phyloP scores from a whole-genome alignment of 768 basidiomycete genomes.

The Calocybe gangraenosa region DNA sequence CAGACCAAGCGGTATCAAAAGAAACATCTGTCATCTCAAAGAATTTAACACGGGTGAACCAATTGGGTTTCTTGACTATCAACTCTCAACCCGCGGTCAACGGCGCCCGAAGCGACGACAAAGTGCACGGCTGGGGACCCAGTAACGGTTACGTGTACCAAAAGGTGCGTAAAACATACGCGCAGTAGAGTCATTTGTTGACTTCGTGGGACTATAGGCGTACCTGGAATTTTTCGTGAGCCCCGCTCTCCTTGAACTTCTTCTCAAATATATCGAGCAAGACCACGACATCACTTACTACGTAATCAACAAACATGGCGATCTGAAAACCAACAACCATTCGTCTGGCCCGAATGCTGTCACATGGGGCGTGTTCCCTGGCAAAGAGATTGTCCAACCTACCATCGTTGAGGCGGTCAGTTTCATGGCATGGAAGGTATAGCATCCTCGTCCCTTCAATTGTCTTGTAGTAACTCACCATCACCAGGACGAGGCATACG shows the following conservation, averaged over 20 bases:
- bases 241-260: constrained; percentile 63
- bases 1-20: constrained; percentile 77
- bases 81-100: constrained; percentile 97
- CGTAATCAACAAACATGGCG: constrained; percentile 93
- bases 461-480: constrained; percentile 3
- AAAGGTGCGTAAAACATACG: constrained; percentile 49
- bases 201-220: constrained; percentile 45
- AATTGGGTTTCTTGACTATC: constrained; percentile 91
- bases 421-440: constrained; percentile 97
- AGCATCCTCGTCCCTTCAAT: constrained; percentile 14
- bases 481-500: constrained; percentile 85
- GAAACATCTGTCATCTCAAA: constrained; percentile 82
- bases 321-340: constrained; percentile 91
- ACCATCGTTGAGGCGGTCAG: constrained; percentile 97
- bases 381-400: constrained; percentile 94
- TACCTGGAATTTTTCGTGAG: constrained; percentile 95
- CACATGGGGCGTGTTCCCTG: constrained; percentile 97
- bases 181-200: constrained; percentile 1
- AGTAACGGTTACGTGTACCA: constrained; percentile 93
- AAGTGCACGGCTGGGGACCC: constrained; percentile 91
- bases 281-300: constrained; percentile 93
- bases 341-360: constrained; percentile 98
- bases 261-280: constrained; percentile 79
- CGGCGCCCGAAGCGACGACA: constrained; percentile 80
- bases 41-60: constrained; percentile 82